Percentiles rank a stretch among this genome's conserved stretches.
phyloP scores from a whole-genome alignment of 2,329 filamentous ascomycete genomes.

The Berkeleyomyces basicola region DNA sequence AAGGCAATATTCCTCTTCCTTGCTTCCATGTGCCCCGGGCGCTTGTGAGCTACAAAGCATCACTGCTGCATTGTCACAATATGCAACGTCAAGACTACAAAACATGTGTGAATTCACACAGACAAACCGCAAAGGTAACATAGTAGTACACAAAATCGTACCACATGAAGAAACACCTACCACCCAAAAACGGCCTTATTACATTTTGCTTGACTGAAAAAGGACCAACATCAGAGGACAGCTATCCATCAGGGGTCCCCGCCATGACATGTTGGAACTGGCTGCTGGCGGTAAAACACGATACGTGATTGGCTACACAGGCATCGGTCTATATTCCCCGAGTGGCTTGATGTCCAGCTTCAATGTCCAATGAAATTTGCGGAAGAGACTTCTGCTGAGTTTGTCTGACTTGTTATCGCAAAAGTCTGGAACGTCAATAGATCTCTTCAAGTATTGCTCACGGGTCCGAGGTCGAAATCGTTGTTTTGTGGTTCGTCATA shows the following conservation, averaged over 20 bases:
- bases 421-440: neutral
- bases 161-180: neutral
- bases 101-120: neutral
- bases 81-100: neutral
- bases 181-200: neutral
- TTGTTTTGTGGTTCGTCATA: too few relatives aligned
- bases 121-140: neutral
- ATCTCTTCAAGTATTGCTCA: neutral
- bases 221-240: neutral
- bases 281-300: neutral
- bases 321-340: neutral
- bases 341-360: neutral
- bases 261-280: neutral
- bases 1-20: too few relatives aligned
- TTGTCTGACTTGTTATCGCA: neutral
- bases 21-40: neutral
- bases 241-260: neutral
- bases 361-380: neutral
- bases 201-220: neutral
- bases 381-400: neutral
- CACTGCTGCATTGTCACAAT: neutral
- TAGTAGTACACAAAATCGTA: neutral
- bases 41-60: neutral
- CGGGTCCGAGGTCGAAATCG: neutral
- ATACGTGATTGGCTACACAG: neutral